Evolutionary conservation across 176 grass and related monocot genomes (phyloP).

Genomic region (Areca catechu): DNA sequence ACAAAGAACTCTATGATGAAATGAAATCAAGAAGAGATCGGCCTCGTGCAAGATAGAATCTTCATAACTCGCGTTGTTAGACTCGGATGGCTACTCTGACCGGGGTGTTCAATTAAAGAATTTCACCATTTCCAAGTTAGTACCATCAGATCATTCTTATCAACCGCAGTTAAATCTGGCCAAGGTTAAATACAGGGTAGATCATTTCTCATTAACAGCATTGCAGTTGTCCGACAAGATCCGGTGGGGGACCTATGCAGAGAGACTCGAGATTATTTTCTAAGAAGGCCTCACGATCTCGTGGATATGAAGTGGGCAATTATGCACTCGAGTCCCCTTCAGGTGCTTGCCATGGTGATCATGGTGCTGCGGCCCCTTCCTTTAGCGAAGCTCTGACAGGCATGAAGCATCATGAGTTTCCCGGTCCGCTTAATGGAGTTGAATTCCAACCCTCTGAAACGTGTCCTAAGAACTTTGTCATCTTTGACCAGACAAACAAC

Average conservation of each 20-base stretch:
- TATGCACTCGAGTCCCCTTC: slow-evolving; percentile 15
- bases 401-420: slow-evolving; percentile 24
- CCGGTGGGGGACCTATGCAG: slow-evolving; percentile 44
- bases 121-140: no score
- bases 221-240: not conserved
- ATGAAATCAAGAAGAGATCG: not conserved
- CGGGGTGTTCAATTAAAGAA: no score
- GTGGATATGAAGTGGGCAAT: slow-evolving; percentile 28
- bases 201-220: not conserved
- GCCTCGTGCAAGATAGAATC: no score
- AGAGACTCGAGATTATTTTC: slow-evolving; percentile 36
- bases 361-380: slow-evolving; percentile 19
- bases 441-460: slow-evolving; percentile 52
- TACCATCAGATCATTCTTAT: no score
- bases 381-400: slow-evolving; percentile 8
- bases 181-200: not conserved
- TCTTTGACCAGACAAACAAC: slow-evolving; percentile 45
- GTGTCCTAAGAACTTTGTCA: slow-evolving; percentile 64
- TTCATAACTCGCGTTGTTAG: no score
- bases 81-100: no score
- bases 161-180: slow-evolving; percentile 7
- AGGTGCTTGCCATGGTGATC: slow-evolving; percentile 21
- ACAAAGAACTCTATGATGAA: slow-evolving; percentile 4
- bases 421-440: slow-evolving; percentile 16
- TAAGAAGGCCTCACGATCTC: slow-evolving; percentile 25